Conservation (phyloP, 2,329 filamentous ascomycete genomes). For the Alternaria incomplexa region DNA sequence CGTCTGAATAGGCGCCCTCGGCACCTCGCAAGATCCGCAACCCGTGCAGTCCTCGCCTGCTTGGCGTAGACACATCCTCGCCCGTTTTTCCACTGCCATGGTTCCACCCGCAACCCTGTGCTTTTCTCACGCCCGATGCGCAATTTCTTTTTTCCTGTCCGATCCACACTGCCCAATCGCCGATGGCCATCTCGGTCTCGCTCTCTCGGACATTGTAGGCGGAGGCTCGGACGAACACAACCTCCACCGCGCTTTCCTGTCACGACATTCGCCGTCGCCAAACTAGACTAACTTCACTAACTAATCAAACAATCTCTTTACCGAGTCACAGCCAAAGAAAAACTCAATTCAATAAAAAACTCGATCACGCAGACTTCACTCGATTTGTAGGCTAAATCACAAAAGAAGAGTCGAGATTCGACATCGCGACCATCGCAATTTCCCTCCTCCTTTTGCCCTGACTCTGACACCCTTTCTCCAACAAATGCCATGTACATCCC, state of each 20-base stretch:
- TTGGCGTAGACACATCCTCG: not conserved
- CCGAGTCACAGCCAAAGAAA: conserved; percentile 1
- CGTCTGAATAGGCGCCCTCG: conserved; percentile 30
- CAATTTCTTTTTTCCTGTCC: conserved; percentile 24
- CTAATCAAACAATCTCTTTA: not conserved
- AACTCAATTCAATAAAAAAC: not conserved
- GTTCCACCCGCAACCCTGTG: not conserved
- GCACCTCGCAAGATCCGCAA: conserved; percentile 27
- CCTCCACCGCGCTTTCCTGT: conserved; percentile 1
- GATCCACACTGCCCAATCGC: conserved; percentile 2
- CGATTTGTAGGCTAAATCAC: not conserved
- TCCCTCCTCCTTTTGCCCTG: not conserved
- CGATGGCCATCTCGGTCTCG: not conserved
- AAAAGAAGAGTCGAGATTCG: not conserved
- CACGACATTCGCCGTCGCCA: no score
- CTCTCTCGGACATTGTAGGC: conserved; percentile 7
- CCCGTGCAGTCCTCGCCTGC: conserved; percentile 6
- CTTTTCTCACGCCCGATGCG: not conserved
- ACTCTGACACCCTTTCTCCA: not conserved
- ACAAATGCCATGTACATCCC: conserved; percentile 5
- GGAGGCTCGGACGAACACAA: conserved; percentile 15
- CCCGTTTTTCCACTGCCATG: not conserved
- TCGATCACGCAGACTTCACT: not conserved
- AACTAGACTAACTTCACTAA: no score
- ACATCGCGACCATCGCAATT: conserved; percentile 11